Evolutionary conservation across 176 grass and related monocot genomes (phyloP).

Genomic region (Guadua angustifolia): DNA sequence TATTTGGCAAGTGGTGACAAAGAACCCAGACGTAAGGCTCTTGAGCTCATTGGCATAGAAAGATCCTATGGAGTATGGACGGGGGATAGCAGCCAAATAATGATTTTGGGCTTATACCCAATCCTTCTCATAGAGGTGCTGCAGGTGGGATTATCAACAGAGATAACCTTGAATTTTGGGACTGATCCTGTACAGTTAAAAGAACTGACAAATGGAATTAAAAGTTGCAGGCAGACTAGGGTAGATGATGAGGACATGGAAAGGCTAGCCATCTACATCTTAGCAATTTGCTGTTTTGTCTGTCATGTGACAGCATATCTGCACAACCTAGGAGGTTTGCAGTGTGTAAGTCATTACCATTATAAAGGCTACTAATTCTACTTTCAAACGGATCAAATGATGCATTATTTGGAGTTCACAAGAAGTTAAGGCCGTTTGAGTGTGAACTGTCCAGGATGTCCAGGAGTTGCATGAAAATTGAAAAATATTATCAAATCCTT

Average conservation of each 20-base stretch:
- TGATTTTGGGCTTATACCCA: neutral
- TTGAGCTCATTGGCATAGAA: neutral
- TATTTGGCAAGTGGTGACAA: neutral
- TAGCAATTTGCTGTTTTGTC: neutral
- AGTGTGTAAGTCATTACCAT: neutral
- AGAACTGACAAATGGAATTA: neutral
- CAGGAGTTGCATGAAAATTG: neutral
- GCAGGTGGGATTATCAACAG: neutral
- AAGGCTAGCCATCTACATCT: neutral
- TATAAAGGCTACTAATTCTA: neutral
- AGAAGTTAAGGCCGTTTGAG: neutral
- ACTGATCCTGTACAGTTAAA: neutral
- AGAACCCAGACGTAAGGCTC: neutral
- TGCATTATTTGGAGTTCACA: neutral
- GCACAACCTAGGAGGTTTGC: neutral
- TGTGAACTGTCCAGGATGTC: neutral
- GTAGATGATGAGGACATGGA: neutral
- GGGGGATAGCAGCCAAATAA: neutral
- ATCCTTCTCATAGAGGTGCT: neutral
- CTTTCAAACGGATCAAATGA: neutral
- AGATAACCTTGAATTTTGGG: neutral
- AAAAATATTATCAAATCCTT: neutral
- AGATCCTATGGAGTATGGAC: neutral
- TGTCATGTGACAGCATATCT: neutral
- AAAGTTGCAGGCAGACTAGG: neutral